Conservation (phyloP, 805 yeast genomes). For the Yarrowia osloensis region DNA sequence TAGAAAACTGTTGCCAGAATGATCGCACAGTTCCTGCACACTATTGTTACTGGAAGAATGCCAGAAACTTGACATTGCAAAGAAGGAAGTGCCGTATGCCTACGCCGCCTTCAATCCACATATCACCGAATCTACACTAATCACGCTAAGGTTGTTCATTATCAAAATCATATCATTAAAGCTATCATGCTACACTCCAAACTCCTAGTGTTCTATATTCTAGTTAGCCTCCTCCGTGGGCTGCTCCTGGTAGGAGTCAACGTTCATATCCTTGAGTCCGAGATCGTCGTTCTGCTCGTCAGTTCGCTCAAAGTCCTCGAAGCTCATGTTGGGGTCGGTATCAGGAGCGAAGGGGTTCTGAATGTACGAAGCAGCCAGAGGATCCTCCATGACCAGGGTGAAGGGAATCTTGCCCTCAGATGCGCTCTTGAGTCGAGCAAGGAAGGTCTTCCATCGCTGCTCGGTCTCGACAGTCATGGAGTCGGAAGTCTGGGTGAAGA, state of each 20-base stretch:
- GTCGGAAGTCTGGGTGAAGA: constrained; percentile 82
- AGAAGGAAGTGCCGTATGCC: too few relatives aligned
- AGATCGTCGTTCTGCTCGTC: constrained; percentile 86
- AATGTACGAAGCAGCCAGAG: constrained; percentile 90
- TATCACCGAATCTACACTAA: too few relatives aligned
- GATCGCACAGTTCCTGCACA: too few relatives aligned
- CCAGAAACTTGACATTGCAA: too few relatives aligned
- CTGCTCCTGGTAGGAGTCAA: constrained; percentile 32
- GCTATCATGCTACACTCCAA: neutral
- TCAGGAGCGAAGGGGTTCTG: constrained; percentile 99
- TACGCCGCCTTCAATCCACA: too few relatives aligned
- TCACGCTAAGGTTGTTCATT: too few relatives aligned
- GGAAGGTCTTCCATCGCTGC: constrained; percentile 79
- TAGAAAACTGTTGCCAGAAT: too few relatives aligned
- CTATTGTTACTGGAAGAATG: too few relatives aligned
- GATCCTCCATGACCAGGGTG: constrained; percentile 89
- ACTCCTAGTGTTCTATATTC: neutral
- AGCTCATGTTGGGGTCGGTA: constrained; percentile 90
- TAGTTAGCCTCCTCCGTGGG: constrained; percentile 17
- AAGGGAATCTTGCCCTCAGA: constrained; percentile 77
- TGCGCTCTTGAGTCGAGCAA: constrained; percentile 73
- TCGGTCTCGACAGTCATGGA: constrained; percentile 82
- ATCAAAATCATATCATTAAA: neutral
- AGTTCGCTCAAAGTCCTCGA: constrained; percentile 89
- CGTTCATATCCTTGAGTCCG: constrained; percentile 60